Base-by-base conservation (phyloP, 2,329 filamentous ascomycete genomes). In the Penicillium sp. region DNA sequence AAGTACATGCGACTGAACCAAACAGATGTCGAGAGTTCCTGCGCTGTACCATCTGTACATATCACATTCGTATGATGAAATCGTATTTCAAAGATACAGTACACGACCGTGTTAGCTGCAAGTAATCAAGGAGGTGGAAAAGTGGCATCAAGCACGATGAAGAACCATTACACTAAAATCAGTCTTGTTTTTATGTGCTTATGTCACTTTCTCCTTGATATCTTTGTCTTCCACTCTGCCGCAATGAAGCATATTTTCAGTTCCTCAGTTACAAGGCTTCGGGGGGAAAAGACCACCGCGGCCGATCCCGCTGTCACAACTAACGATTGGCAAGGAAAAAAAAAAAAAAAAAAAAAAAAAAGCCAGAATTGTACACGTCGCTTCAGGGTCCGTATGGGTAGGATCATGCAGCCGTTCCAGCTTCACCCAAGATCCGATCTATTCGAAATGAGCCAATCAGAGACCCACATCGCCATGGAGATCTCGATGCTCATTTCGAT, bases 21-120 rank as follows among this genome's bases (percentile, higher is more conserved):
- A 44, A 51, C 52, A 56, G 47, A 45, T 12, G 8, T n/a, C 23
- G 49, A 22, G 37, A 42, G 53, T 54, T 55, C 55, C 57, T 60
- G 58, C 49, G 51, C 56, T 43, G 56, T 51, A 26, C 53, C 33
- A 55, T 33, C n/a, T 51, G 41, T 57, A 61, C 56, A 55, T 49
- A 52, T 61, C 59, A 61, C 54, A 61, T 56, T 61, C n/a, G n/a
- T 53, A 22, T 42, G 48, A 20, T 20, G 33, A 49, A 48, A 47
- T 26, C 22, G 54, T 57, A 53, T 54, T 56, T 43, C 47, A 44
- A n/a, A 2, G 37, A 14, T 42, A 29, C 18, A 31, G 14, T 33
- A 41, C 37, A n/a, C 49, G 33, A 27, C 33, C 46, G 46, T 49
- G 47, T 49, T 26, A 22, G 27, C 44, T 46, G 44, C 44, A 46